These are phyloP conservation scores for Mimosa pudica DNA, from an alignment of 306 rosid genomes.

Conservation along the genomic window DNA sequence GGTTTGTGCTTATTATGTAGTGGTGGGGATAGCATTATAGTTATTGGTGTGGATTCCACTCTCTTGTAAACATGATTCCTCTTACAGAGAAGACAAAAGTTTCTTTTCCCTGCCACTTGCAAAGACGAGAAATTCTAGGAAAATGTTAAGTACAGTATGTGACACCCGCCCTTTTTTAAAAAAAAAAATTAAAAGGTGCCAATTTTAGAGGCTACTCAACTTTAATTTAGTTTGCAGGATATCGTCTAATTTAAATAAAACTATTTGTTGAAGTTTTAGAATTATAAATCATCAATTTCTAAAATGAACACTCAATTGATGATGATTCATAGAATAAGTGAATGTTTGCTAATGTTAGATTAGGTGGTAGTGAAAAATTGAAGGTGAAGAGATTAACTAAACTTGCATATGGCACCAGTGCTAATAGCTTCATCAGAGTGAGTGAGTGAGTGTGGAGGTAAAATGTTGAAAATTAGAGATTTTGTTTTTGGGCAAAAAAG, in stretches of 20 bases:
- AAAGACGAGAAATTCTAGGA: background rate
- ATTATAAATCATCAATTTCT: background rate
- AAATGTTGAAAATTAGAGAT: too few species aligned
- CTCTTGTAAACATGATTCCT: slow-evolving; percentile 38
- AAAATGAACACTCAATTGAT: background rate
- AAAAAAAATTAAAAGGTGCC: background rate
- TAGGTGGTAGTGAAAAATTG: background rate
- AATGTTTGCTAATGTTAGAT: background rate
- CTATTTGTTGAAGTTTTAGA: background rate
- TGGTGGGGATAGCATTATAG: background rate
- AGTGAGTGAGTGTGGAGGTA: too few species aligned
- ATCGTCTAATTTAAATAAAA: background rate
- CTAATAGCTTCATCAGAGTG: too few species aligned
- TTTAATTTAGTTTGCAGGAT: background rate
- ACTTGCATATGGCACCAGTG: too few species aligned
- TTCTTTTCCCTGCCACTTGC: background rate
- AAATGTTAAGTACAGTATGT: background rate
- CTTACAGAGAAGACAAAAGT: slow-evolving; percentile 24
- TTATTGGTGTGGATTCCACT: slow-evolving; percentile 52
- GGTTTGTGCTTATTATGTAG: background rate
- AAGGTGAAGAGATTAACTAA: background rate
- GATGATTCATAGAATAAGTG: background rate
- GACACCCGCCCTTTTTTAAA: too few species aligned
- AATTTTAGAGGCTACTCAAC: background rate
- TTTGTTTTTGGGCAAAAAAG: too few species aligned